Evolutionary conservation across 345 rosid genomes (phyloP).

Genomic region (Jatropha curcas): DNA sequence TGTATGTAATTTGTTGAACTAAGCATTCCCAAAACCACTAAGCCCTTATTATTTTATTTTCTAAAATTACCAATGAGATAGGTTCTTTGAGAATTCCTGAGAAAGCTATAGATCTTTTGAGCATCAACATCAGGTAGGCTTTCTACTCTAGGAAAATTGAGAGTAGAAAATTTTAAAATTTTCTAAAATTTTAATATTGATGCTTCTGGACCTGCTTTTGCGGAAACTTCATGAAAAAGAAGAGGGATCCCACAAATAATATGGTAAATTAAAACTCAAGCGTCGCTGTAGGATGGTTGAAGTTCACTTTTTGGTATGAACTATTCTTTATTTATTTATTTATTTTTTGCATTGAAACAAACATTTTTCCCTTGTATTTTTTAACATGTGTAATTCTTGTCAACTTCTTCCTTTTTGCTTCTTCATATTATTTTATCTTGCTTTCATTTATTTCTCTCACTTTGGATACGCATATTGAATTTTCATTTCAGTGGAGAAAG

Average conservation of each 20-base stretch:
- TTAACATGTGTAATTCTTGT: neutral
- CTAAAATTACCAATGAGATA: neutral
- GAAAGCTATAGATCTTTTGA: neutral
- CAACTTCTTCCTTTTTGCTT: constrained; percentile 3
- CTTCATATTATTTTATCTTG: neutral
- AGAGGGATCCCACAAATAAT: neutral
- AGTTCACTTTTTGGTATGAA: neutral
- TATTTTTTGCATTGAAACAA: neutral
- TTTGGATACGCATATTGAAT: constrained; percentile 4
- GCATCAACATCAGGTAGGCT: neutral
- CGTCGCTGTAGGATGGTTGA: constrained; percentile 11
- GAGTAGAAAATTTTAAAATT: too few relatives aligned
- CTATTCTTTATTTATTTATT: too few relatives aligned
- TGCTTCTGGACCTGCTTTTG: neutral
- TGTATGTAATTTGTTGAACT: neutral
- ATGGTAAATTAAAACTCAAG: neutral
- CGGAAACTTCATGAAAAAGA: neutral
- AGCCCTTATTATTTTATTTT: neutral
- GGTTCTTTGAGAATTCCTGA: neutral
- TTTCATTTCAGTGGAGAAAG: constrained; percentile 80
- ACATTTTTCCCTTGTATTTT: too few relatives aligned
- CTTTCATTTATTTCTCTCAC: neutral
- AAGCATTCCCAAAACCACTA: neutral
- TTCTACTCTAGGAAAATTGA: neutral
- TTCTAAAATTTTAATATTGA: neutral